Evolutionary conservation across 306 rosid species (phyloP), one percentile per base, ranked within the genome.

Genomic region (Cicer bijugum): DNA sequence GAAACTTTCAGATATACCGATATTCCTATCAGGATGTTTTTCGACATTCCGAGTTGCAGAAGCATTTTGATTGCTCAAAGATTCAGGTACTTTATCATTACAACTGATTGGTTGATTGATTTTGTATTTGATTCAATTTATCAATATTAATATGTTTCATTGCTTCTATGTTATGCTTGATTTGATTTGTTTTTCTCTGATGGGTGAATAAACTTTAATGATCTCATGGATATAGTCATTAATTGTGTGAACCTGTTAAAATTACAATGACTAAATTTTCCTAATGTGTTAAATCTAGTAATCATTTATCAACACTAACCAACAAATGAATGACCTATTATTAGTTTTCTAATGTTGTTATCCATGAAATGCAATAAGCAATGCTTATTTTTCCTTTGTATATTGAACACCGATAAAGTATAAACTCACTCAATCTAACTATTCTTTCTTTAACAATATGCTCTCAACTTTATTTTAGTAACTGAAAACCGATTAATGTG

Each of bases 1-100:
- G 86, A 56, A 82, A 84, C 42, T 82, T 94, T 70, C 99, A 94
- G 86, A 90, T 94, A 71, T 91, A 88, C 89, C 86, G 87, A 67
- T 94, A 94, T 33, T 91, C 93, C 12, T 91, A 87, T 76, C 92
- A 87, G 55, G 90, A 94, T 71, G 99, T 94, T 2, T 85, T 91
- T 65, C 96, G 97, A 47, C 88, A 85, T 68, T 85, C 88, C 0
- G 96, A 94, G 38, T 67, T 91, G 63, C 91, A 91, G 78, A 87
- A 94, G 73, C 81, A 77, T 71, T 89, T 90, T 39, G 93, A 94
- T 78, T 91, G 97, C 86, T 84, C 91, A 16, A 85, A 82, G 76
- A 90, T 94, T 84, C 99, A 94, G 99, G 99, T 94, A 50, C 20
- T 40, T 52, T 45, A 15, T 44, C 72, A 3, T 39, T 47, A 10